Base-by-base conservation (phyloP, 1,139 yeast genomes). In the Candida albicans region DNA sequence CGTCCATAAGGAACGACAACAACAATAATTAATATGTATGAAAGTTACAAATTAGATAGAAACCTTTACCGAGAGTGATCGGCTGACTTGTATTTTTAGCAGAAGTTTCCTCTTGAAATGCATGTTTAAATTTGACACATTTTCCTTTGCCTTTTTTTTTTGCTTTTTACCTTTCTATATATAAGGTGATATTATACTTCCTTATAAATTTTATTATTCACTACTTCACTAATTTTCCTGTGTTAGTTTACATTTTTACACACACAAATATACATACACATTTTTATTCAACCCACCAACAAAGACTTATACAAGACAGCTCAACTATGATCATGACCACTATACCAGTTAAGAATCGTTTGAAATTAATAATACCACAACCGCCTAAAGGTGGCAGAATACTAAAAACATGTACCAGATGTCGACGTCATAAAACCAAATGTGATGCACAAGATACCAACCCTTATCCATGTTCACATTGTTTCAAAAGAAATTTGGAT, bases 351-450 rank as follows among this genome's bases (percentile, higher is more conserved):
- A 55, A 53, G 47, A 58, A 55, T 42, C 55, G 63, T 36, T 48
- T 60, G 38, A 55, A 52, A 41, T 50, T 61, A 38, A 58, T 59
- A 12, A 54, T 55, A 39, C 66, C 65, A 18, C 36, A 44, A 24
- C 43, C 42, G n/a, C 38, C 45, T 25, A 47, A 43, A 18, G 58
- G 60, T 15, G 47, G 47, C 10, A 64, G 59, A 45, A 54, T 65
- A n/a, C 65, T 82, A 46, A 80, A 81, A 52, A 77, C 86, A 10
- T 83, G 89, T 57, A 68, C 75, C 4, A 64, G 85, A 35, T 83
- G 89, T 58, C 70, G 88, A 37, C 77, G 77, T 53, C 84, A 81
- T 53, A 83, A 83, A 59, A 81, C 83, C 22, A 79, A 75, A 52
- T 83, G 88, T 61, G 84, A 82, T 55, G 84, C 84, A 10, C 53